Evolutionary conservation across 2,329 filamentous ascomycete species (phyloP).

Genomic region (Phaeophleospora eucalypticola): DNA sequence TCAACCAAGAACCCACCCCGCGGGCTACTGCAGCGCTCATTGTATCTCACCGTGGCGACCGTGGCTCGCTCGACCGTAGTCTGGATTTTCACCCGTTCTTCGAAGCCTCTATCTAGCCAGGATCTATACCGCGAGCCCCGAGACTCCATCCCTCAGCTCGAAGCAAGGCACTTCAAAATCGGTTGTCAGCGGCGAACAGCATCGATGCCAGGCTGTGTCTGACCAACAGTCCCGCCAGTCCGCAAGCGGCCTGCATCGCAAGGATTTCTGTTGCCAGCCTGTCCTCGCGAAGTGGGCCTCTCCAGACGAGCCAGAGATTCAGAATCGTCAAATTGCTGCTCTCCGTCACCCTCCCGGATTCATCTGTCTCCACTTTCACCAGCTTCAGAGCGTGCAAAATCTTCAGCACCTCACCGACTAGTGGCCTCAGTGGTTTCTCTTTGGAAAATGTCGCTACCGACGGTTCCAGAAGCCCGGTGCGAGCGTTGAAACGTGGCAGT

Average conservation of each 20-base stretch:
- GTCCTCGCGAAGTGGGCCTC: constrained; percentile 86
- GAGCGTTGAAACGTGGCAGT: constrained; percentile 80
- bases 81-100: not conserved
- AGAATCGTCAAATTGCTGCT: constrained; percentile 89
- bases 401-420: constrained; percentile 61
- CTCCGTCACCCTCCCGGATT: constrained; percentile 67
- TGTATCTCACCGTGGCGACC: not conserved
- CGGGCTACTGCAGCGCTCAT: not conserved
- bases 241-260: constrained; percentile 69
- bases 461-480: constrained; percentile 79
- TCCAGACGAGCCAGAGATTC: constrained; percentile 95
- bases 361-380: constrained; percentile 63
- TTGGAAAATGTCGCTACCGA: constrained; percentile 67
- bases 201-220: constrained; percentile 80
- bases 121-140: too few species aligned
- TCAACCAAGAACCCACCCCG: too few species aligned
- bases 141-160: too few species aligned
- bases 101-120: constrained; percentile 8
- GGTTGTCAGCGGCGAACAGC: constrained; percentile 87
- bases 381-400: constrained; percentile 66
- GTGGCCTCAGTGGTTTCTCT: constrained; percentile 62
- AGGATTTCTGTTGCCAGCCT: constrained; percentile 75
- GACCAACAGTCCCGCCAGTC: constrained; percentile 77
- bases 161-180: constrained; percentile 21
- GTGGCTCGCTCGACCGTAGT: constrained; percentile 4